Evolutionary conservation across 345 rosid species (phyloP), one percentile per base, ranked within the genome.

Genomic region (Euclidium syriacum): DNA sequence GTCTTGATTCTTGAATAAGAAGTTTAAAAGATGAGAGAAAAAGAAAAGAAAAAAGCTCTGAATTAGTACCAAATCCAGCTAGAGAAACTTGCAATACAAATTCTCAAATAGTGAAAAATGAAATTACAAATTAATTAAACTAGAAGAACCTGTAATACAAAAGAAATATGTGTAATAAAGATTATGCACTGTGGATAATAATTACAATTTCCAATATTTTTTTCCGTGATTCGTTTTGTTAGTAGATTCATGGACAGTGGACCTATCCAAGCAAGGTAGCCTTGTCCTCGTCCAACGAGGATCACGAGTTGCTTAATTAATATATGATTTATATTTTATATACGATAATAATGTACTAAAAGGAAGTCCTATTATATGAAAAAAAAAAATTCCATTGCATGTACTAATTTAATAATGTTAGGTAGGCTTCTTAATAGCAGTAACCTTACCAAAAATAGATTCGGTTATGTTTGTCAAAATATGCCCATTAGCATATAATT

Each of bases 231-330:
- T 59, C 62, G 23, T 14, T 29, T 34, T 62, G 64, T 38, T 54
- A 0, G 41, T 22, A n/a, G 38, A 68, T 58, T 41, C 34, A 57
- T 39, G 59, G 19, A 48, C 53, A 46, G 50, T 44, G 53, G 44
- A 58, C 52, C 53, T 39, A 40, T 19, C 33, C 53, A 71, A 64
- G 75, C 70, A 71, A 71, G 70, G 75, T 64, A 71, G 40, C 64
- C 27, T 39, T 19, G 54, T 23, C 36, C 52, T 59, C 3, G 22
- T 20, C n/a, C 38, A 48, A 70, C 69, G 69, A 62, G 46, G 34
- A 46, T 46, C 74, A 70, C 74, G 63, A 62, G 68, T 60, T 47
- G 24, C 24, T 35, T 11, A 24, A 6, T 42, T 2, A 2, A 16
- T 42, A 35, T 42, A 12, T 17, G 7, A 7, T 36, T 23, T 55